Percentiles rank a stretch among this genome's conserved stretches.
Conservation (phyloP, 208 protist species). For the Ichthyophonus hoferi region DNA sequence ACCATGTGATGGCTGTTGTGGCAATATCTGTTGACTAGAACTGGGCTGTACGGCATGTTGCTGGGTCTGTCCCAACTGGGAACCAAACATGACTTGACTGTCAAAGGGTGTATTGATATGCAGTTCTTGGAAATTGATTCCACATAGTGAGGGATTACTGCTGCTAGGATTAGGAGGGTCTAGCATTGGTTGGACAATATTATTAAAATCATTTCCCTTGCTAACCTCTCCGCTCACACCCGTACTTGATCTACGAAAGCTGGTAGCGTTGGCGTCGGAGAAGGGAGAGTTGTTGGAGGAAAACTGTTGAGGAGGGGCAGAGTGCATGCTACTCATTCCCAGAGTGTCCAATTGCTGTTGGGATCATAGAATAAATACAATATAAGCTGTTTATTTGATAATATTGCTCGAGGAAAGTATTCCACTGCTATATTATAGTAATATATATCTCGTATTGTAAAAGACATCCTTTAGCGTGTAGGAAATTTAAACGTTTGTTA, state of each 20-base stretch:
- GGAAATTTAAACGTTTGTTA: not conserved
- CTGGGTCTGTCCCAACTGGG: not conserved
- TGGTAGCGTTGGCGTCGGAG: not conserved
- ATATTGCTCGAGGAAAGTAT: not conserved
- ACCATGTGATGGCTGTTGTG: too few species aligned
- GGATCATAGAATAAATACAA: not conserved
- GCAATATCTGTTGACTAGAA: too few species aligned
- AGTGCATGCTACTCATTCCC: not conserved
- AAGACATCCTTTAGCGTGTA: not conserved
- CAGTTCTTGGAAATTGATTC: not conserved
- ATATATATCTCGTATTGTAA: not conserved
- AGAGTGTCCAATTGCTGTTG: not conserved
- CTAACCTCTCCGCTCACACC: too few species aligned
- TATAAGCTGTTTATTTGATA: not conserved
- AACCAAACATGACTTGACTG: not conserved
- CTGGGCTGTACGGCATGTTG: too few species aligned
- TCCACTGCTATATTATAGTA: not conserved
- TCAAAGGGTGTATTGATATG: not conserved
- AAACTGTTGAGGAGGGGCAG: too few species aligned
- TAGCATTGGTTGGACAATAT: not conserved
- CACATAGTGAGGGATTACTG: not conserved
- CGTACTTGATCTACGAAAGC: too few species aligned
- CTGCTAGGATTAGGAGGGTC: not conserved
- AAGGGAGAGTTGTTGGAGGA: not conserved
- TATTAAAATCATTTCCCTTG: not conserved